Evolutionary conservation across 805 yeast genomes (phyloP).

Genomic region (Myxozyma monticola): DNA sequence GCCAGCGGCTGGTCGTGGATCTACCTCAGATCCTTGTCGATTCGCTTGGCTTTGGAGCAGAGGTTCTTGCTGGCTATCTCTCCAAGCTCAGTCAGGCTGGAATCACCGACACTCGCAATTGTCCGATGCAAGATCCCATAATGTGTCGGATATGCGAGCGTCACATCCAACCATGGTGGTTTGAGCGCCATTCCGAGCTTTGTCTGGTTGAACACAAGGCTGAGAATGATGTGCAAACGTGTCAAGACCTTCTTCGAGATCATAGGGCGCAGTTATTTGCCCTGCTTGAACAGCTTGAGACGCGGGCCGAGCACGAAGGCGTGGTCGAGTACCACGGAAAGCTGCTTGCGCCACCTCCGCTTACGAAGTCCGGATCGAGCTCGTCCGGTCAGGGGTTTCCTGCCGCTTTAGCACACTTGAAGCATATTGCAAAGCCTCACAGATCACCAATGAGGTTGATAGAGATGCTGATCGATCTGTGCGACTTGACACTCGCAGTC

Average conservation of each 20-base stretch:
- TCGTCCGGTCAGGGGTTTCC: conserved; percentile 3
- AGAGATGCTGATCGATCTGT: conserved; percentile 55
- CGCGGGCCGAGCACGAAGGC: conserved; percentile 13
- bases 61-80: conserved; percentile 74
- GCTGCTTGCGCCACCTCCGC: conserved; percentile 16
- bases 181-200: conserved; percentile 84
- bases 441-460: conserved; percentile 24
- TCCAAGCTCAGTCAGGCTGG: conserved; percentile 62
- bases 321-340: conserved; percentile 23
- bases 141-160: conserved; percentile 92
- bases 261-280: conserved; percentile 48
- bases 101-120: conserved; percentile 53
- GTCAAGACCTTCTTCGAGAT: conserved; percentile 76
- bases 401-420: conserved; percentile 6
- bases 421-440: conserved; percentile 11
- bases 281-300: conserved; percentile 24
- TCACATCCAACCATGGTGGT: conserved; percentile 92
- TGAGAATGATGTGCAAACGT: conserved; percentile 69
- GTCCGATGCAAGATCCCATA: conserved; percentile 36
- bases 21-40: conserved; percentile 70
- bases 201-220: conserved; percentile 84
- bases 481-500: conserved; percentile 72
- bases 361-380: conserved; percentile 3
- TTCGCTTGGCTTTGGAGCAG: conserved; percentile 85
- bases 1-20: conserved; percentile 56